Evolutionary conservation across 495 filamentous ascomycete species (phyloP).

Genomic region (Hypoxylon intermedium): DNA sequence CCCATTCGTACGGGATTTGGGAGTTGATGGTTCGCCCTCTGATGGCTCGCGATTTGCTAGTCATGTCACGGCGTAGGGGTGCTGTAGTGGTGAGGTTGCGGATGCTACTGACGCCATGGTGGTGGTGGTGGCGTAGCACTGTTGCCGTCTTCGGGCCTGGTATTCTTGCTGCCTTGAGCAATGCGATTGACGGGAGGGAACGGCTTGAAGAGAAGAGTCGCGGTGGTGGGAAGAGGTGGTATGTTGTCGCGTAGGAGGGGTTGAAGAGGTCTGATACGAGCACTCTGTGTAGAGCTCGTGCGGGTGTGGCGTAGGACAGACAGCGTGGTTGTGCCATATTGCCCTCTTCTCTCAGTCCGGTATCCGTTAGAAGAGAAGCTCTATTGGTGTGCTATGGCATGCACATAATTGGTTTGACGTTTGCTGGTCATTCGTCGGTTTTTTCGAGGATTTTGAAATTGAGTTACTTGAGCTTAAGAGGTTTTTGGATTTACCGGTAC

Average conservation of each 20-base stretch:
- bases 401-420: no score
- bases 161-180: background rate
- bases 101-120: slow-evolving; percentile 11
- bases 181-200: background rate
- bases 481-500: no score
- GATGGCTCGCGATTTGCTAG: no score
- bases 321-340: slow-evolving; percentile 34
- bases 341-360: background rate
- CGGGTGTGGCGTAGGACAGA: slow-evolving; percentile 31
- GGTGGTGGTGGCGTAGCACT: no score
- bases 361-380: no score
- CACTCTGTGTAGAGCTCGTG: slow-evolving; percentile 37
- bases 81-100: slow-evolving; percentile 29
- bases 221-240: slow-evolving; percentile 16
- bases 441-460: no score
- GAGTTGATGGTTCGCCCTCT: slow-evolving; percentile 51
- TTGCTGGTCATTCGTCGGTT: no score
- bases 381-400: no score
- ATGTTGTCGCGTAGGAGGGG: slow-evolving; percentile 11
- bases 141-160: background rate
- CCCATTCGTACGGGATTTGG: slow-evolving; percentile 58
- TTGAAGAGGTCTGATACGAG: slow-evolving; percentile 31
- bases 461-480: no score
- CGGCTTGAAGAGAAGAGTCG: slow-evolving; percentile 11
- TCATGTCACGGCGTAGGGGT: slow-evolving; percentile 23